A percentile compares a stretch with the other conserved stretches of the same genome.
Evolutionary conservation across 2,329 filamentous ascomycete genomes (phyloP).

Genomic region (Colletotrichum sidae): DNA sequence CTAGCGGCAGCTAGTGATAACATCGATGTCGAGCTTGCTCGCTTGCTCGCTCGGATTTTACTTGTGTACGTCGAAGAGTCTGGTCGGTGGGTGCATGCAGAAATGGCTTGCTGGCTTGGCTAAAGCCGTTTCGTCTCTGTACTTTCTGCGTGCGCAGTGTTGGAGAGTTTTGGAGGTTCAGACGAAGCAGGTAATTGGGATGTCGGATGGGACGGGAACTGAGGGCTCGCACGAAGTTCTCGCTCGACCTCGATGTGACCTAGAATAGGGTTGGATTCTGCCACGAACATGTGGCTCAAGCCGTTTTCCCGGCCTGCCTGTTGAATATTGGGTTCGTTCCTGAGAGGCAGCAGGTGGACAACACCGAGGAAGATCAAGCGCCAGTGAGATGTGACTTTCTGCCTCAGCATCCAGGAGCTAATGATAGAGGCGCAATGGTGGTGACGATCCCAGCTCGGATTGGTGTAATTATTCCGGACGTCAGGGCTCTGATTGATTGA

Average conservation of each 20-base stretch:
- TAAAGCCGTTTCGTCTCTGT: conserved; percentile 32
- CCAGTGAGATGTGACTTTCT: conserved; percentile 11
- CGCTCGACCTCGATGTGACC: conserved; percentile 1
- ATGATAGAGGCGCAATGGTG: no score
- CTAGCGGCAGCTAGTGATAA: not conserved
- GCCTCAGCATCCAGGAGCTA: no score
- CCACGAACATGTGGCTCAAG: not conserved
- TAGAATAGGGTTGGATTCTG: no score
- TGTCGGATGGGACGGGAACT: conserved; percentile 12
- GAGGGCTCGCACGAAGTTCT: not conserved
- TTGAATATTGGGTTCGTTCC: not conserved
- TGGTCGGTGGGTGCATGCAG: conserved; percentile 21
- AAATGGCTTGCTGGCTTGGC: conserved; percentile 24
- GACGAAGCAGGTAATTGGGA: conserved; percentile 19
- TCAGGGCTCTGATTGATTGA: conserved; percentile 2
- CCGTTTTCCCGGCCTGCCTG: not conserved
- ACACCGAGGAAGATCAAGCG: conserved; percentile 5
- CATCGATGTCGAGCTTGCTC: conserved; percentile 8
- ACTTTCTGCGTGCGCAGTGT: not conserved
- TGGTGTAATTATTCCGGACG: conserved; percentile 3
- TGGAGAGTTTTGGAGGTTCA: conserved; percentile 14
- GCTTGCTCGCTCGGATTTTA: not conserved
- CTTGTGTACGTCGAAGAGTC: not conserved
- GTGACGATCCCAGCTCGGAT: not conserved
- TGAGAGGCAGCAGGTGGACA: conserved; percentile 5